Evolutionary conservation across 2,329 filamentous ascomycete genomes (phyloP), one percentile per base, ranked within the genome.

Genomic region (Epichloe elymi): DNA sequence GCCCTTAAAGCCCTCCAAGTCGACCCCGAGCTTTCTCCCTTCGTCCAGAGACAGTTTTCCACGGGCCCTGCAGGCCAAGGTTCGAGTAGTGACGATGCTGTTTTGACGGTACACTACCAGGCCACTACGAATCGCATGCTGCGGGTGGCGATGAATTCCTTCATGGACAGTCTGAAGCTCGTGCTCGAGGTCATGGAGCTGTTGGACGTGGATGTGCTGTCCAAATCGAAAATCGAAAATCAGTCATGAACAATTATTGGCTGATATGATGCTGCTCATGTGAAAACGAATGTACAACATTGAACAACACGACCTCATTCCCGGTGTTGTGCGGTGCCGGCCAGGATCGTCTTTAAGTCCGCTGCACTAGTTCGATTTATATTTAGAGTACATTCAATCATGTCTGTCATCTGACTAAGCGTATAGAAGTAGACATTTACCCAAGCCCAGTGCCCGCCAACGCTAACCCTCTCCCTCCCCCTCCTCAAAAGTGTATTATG

Each of bases 51-150:
- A 52, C 73, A 76, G 2, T 84, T 96, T 57, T 73, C 75, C 40
- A 72, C 88, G 47, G 67, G 70, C 30, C 45, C 63, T n/a, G 57
- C 60, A 20, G 47, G 56, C 26, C 8, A 41, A n/a, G 11, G 53
- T 57, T 11, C 45, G 40, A 8, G 51, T 54, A 11, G 23, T 5
- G 33, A 20, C 23, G 53, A 57, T 30, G 63, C 62, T 20, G 68
- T 90, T 4, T 73, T 97, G 46, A 74, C 77, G 54, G 85, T 87
- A 10, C 78, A 85, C 54, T 97, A 97, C 69, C 78, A 76, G 50
- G 93, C 93, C 1, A 88, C 88, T 0, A 97, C 93, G 19, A 95
- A 96, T 65, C 84, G 93, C 58, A 97, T 97, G 91, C 76, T 98
- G 52, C 83, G 93, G 43, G 93, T 98, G 2, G 87, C 91, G 3